Base-by-base conservation (phyloP, 2,329 filamentous ascomycete genomes). In the Catunica adiposa region DNA sequence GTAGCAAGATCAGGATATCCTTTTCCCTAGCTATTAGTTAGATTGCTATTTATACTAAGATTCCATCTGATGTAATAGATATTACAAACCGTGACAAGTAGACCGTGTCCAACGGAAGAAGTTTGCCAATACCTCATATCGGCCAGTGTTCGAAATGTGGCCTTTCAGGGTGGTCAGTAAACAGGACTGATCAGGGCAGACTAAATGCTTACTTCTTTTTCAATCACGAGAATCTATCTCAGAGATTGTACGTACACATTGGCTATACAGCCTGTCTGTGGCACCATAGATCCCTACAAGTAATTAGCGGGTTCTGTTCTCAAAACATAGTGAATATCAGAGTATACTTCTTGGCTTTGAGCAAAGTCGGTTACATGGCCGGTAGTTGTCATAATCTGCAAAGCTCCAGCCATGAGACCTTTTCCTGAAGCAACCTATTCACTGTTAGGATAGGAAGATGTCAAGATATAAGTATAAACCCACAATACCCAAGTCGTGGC, bases 1-100 rank as follows among this genome's bases (percentile, higher is more conserved):
- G 85, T 88, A 1, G 76, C 74, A 51, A 90, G 69, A 61, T 92
- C 87, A 0, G 87, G 86, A 63, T 88, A 92, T 1, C 87, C 87
- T 71, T 89, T 92, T 0, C 80, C 86, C 83, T 88, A 54, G 3
- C n/a, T n/a, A n/a, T n/a, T n/a, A n/a, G n/a, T n/a, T n/a, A n/a
- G n/a, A n/a, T n/a, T n/a, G n/a, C n/a, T n/a, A n/a, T n/a, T n/a
- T n/a, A n/a, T n/a, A n/a, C n/a, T n/a, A n/a, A n/a, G n/a, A n/a
- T n/a, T n/a, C n/a, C n/a, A n/a, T 42, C 22, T 9, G 14, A 54
- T 15, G 0, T n/a, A 22, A 17, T 25, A 14, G 25, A 14, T 44
- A 3, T 51, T 15, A 55, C 68, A 37, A 69, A 83, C 83, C 2
- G 86, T 89, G 22, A 89, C 62, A 0, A 87, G 64, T n/a, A 86